phyloP scores from a whole-genome alignment of 768 basidiomycete genomes.

The Xerocomellus amylosporus region DNA sequence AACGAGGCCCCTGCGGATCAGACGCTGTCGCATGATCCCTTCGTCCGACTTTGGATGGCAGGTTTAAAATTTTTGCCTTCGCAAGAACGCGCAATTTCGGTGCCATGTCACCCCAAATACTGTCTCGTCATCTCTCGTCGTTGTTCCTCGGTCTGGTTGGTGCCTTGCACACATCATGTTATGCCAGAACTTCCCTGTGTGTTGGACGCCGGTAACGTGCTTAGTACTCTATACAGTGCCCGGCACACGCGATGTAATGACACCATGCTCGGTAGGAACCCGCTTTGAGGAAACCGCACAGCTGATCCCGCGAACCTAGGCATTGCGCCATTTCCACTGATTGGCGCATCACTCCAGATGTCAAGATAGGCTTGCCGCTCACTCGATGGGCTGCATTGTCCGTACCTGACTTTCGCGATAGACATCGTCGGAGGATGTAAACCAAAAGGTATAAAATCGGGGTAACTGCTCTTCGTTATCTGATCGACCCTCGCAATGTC shows the following conservation, averaged over 20 bases:
- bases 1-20: neutral
- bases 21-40: neutral
- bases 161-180: neutral
- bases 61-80: neutral
- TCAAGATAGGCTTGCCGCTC: neutral
- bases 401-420: neutral
- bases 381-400: neutral
- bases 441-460: neutral
- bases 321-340: neutral
- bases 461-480: neutral
- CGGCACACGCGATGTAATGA: neutral
- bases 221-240: neutral
- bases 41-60: too few species aligned
- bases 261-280: neutral
- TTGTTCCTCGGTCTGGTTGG: neutral
- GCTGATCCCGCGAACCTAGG: neutral
- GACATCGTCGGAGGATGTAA: neutral
- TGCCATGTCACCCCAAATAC: neutral
- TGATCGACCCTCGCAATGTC: neutral
- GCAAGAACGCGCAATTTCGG: slow-evolving; percentile 1
- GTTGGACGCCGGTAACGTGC: neutral
- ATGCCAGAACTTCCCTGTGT: neutral
- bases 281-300: neutral
- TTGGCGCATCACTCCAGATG: neutral
- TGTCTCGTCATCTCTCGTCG: neutral